Conservation (phyloP, 2,329 filamentous ascomycete species). For the Cladobotryum protrusum region DNA sequence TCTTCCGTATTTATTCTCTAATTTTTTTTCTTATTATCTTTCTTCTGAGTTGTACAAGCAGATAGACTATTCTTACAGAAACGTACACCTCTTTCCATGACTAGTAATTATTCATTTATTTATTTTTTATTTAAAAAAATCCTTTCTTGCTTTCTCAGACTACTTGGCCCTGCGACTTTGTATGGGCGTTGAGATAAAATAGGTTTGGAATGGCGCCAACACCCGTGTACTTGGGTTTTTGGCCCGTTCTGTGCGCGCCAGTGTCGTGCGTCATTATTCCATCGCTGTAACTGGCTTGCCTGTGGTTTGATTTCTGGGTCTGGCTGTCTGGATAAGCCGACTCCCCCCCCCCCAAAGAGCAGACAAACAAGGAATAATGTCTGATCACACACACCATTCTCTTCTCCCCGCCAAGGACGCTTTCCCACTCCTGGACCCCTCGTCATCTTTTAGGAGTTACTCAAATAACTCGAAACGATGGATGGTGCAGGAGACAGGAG, state of each 20-base stretch:
- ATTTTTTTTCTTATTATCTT: too few species aligned
- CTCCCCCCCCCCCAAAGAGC: too few species aligned
- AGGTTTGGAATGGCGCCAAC: not conserved
- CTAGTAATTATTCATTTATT: too few species aligned
- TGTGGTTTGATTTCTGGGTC: too few species aligned
- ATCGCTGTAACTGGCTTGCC: not conserved
- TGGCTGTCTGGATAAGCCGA: too few species aligned
- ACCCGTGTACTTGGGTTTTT: not conserved
- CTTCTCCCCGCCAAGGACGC: not conserved
- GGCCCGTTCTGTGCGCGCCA: not conserved
- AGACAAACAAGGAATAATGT: not conserved
- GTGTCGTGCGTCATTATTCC: not conserved
- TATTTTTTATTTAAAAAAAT: too few species aligned
- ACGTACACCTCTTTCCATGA: too few species aligned
- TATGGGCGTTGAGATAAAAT: conserved; percentile 1
- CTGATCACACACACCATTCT: not conserved
- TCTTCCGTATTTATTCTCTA: too few species aligned
- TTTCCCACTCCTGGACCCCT: not conserved
- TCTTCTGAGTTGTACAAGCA: too few species aligned
- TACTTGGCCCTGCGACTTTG: too few species aligned
- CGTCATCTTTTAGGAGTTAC: conserved; percentile 1
- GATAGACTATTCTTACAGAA: too few species aligned
- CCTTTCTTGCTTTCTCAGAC: too few species aligned
- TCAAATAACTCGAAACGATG: not conserved
- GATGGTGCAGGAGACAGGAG: not conserved